Conservation (phyloP, 345 rosid species). For the Populus alba region DNA sequence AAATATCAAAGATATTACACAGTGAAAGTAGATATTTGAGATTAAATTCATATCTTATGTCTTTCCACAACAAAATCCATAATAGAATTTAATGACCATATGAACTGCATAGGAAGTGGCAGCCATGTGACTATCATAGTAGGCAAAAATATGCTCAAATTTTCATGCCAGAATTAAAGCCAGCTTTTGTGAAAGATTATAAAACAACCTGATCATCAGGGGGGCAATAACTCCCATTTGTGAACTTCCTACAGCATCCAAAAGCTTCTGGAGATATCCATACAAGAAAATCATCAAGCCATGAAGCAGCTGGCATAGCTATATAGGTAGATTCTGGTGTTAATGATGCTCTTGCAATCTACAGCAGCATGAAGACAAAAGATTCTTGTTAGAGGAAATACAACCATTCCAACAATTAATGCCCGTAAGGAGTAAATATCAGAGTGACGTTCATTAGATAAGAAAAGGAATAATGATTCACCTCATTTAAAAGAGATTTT, state of each 20-base stretch:
- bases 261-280: conserved; percentile 99
- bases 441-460: neutral
- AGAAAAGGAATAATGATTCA: conserved; percentile 17
- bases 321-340: conserved; percentile 79
- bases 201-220: conserved; percentile 85
- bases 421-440: neutral
- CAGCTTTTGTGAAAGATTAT: conserved; percentile 14
- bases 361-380: conserved; percentile 18
- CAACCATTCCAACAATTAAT: neutral
- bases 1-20: neutral
- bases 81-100: neutral
- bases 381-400: conserved; percentile 9
- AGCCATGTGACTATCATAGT: neutral
- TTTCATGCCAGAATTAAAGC: neutral
- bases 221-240: conserved; percentile 88
- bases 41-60: too few species aligned
- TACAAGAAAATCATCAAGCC: conserved; percentile 98
- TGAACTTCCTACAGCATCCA: conserved; percentile 93
- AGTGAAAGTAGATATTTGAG: neutral
- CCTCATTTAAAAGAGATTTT: conserved; percentile 88
- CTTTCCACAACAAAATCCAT: too few species aligned
- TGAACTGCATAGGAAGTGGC: neutral
- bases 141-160: neutral
- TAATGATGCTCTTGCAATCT: conserved; percentile 87
- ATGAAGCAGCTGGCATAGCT: conserved; percentile 99